Base-by-base conservation (phyloP, 2,329 filamentous ascomycete species). In the Coniochaeta sp. region DNA sequence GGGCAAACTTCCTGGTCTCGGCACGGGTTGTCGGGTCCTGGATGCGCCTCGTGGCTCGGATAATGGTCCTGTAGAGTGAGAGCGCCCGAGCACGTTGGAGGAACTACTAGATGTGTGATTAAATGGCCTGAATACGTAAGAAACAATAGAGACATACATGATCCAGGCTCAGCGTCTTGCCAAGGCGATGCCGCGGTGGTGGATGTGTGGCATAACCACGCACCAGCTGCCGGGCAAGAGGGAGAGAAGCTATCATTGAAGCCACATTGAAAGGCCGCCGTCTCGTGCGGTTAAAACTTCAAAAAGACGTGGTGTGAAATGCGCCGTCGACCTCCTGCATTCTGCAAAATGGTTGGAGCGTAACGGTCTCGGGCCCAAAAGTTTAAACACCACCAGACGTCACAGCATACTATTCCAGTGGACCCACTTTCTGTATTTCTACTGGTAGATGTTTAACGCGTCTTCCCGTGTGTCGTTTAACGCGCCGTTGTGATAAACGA, bases 1-100 rank as follows among this genome's bases (percentile, higher is more conserved):
- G 74, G 31, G 75, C 82, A 64, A 77, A 83, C 51, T 67, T 68
- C 52, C 75, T 69, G 6, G 79, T 81, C 62, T 85, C 82, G n/a
- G 67, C 66, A 48, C 73, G 76, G 5, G 78, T 79, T 3, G 59
- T 65, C 7, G 69, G 61, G 59, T 85, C 79, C 14, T 58, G 51
- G 52, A 86, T 83, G 52, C 65, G 68, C 30, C 67, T 67, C 2
- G 77, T 81, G 54, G 75, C 75, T 22, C 82, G 77, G 30, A 85
- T 62, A 51, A 85, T 77, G 16, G 68, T 71, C 31, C 82, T 74
- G 65, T 84, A 86, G 42, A 86, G 69, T 0, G 79, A 70, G 20
- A 85, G 61, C 5, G 73, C 79, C 52, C 75, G 74, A 7, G 70
- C 63, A 31, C 82, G 70, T 60, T 83, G 79, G 48, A 86, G 69